A percentile compares a stretch with the other conserved stretches of the same genome.
These are phyloP conservation scores for Colletotrichum coccodes DNA, from an alignment of 2,329 filamentous ascomycete species.

Conservation along the genomic window DNA sequence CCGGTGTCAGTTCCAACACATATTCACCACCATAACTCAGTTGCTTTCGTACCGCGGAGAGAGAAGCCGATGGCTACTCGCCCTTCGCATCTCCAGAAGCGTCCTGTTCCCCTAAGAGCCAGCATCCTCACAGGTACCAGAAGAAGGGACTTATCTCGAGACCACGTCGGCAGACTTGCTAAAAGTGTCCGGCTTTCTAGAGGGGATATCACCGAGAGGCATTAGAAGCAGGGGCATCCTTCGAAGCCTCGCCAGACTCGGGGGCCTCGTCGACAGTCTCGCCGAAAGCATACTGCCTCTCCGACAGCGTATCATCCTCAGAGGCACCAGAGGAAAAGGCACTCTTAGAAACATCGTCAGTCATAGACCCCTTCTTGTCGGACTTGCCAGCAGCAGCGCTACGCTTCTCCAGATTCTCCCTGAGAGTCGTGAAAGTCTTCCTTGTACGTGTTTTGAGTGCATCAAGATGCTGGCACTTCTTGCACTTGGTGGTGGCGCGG, in stretches of 20 bases:
- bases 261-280: too few relatives aligned
- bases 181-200: too few relatives aligned
- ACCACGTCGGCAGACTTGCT: background rate
- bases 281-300: background rate
- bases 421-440: background rate
- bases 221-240: background rate
- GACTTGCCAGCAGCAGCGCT: background rate
- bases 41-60: too few relatives aligned
- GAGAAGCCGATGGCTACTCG: background rate
- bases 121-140: background rate
- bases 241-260: background rate
- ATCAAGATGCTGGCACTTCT: slow-evolving; percentile 22
- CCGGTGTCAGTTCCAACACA: too few relatives aligned
- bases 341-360: background rate
- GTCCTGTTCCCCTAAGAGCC: background rate
- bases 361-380: too few relatives aligned
- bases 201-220: background rate
- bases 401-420: background rate
- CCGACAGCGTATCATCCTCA: background rate
- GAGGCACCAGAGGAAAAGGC: background rate
- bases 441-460: background rate
- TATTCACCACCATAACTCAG: too few relatives aligned
- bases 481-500: background rate
- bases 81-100: background rate
- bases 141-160: background rate